Percentiles rank a stretch among this genome's conserved stretches.
These are phyloP conservation scores for Verbena officinalis DNA, from an alignment of 257 asterid species.

Conservation along the genomic window DNA sequence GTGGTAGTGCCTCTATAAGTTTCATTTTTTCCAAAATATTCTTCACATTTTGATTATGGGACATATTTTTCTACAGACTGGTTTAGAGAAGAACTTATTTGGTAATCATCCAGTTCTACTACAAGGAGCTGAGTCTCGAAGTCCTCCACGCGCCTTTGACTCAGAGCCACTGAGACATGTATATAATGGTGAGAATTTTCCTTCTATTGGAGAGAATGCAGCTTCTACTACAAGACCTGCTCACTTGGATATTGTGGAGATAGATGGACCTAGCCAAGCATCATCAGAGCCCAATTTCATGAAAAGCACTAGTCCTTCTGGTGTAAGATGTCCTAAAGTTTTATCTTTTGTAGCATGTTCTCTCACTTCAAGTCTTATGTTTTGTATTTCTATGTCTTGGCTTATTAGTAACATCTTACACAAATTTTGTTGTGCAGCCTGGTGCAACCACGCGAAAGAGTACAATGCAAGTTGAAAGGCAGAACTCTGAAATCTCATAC, in stretches of 20 bases:
- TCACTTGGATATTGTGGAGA: constrained; percentile 58
- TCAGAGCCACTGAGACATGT: constrained; percentile 60
- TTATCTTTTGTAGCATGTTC: neutral
- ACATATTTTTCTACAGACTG: constrained; percentile 59
- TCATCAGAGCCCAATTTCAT: constrained; percentile 57
- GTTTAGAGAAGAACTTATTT: constrained; percentile 83
- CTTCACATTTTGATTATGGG: constrained; percentile 19
- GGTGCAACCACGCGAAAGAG: constrained; percentile 85
- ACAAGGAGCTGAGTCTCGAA: constrained; percentile 54
- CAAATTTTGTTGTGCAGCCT: constrained; percentile 51
- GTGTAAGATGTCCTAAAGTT: constrained; percentile 48
- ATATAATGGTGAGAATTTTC: neutral
- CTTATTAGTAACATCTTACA: constrained; percentile 23
- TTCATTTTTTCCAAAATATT: neutral
- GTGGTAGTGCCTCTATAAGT: no score
- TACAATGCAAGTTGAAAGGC: constrained; percentile 68
- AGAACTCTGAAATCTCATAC: constrained; percentile 75
- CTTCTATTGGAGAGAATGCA: constrained; percentile 46
- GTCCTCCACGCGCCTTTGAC: constrained; percentile 89
- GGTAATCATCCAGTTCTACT: constrained; percentile 83
- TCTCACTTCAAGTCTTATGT: neutral
- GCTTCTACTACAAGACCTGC: constrained; percentile 49
- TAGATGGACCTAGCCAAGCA: constrained; percentile 60
- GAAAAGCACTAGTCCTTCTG: constrained; percentile 68
- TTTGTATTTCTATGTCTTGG: constrained; percentile 14